A percentile compares a stretch with the other conserved stretches of the same genome.
Conservation (phyloP, 2,329 filamentous ascomycete genomes). For the Pyrenophora tritici-repentis region DNA sequence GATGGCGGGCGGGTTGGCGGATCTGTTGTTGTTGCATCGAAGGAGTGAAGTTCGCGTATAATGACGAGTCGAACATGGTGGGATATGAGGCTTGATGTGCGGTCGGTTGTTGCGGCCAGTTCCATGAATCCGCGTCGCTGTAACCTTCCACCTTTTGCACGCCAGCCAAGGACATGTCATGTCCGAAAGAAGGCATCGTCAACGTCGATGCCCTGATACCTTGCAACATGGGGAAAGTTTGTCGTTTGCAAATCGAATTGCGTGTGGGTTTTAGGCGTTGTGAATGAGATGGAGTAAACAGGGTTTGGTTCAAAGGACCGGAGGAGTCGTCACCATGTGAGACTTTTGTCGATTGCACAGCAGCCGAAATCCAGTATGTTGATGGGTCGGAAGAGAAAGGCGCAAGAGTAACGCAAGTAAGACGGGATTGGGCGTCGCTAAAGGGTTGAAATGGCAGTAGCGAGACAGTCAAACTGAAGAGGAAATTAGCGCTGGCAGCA, state of each 20-base stretch:
- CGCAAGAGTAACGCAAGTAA: background rate
- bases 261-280: constrained; percentile 2
- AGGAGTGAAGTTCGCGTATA: constrained; percentile 35
- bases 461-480: background rate
- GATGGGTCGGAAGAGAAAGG: background rate
- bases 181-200: constrained; percentile 45
- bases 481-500: constrained; percentile 1
- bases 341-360: constrained; percentile 3
- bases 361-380: background rate
- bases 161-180: constrained; percentile 38
- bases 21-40: constrained; percentile 23
- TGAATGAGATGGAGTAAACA: background rate
- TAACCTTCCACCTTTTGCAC: constrained; percentile 44
- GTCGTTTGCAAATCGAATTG: constrained; percentile 3
- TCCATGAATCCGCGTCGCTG: constrained; percentile 38
- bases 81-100: constrained; percentile 31
- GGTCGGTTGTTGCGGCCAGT: constrained; percentile 37
- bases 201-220: constrained; percentile 41
- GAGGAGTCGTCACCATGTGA: constrained; percentile 7
- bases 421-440: background rate
- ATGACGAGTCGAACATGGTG: constrained; percentile 38
- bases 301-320: background rate
- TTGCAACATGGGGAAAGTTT: constrained; percentile 43
- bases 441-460: background rate
- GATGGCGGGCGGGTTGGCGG: constrained; percentile 33